phyloP scores from a whole-genome alignment of 2,329 filamentous ascomycete species.

The Venturia pyrina region DNA sequence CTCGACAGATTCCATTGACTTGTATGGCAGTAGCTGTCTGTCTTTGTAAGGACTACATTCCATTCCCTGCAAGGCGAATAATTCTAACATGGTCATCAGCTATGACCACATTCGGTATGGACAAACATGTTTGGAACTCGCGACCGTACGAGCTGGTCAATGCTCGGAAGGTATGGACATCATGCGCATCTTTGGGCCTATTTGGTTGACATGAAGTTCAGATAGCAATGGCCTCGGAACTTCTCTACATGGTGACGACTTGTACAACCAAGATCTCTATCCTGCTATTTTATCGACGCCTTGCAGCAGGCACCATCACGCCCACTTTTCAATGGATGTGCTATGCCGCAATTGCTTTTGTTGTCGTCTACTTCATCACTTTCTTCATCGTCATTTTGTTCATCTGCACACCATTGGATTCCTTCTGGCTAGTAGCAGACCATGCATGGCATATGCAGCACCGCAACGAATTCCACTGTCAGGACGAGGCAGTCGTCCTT shows the following conservation, averaged over 20 bases:
- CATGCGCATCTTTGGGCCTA: conserved; percentile 18
- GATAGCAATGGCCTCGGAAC: conserved; percentile 14
- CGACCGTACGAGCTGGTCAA: neutral
- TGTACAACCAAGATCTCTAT: conserved; percentile 17
- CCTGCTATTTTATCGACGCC: conserved; percentile 16
- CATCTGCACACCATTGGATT: conserved; percentile 16
- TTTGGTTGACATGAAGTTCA: conserved; percentile 11
- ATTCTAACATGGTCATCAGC: conserved; percentile 10
- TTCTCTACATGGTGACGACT: conserved; percentile 15
- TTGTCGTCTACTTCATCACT: conserved; percentile 15
- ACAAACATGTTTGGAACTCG: conserved; percentile 5
- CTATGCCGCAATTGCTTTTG: conserved; percentile 8
- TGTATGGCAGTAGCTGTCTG: conserved; percentile 13
- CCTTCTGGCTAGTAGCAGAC: conserved; percentile 17
- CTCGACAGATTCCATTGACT: conserved; percentile 14
- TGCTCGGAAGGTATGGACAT: conserved; percentile 11
- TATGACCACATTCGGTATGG: conserved; percentile 7
- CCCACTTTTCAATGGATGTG: conserved; percentile 1
- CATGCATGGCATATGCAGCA: conserved; percentile 13
- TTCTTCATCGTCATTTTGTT: conserved; percentile 15
- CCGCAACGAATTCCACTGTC: conserved; percentile 14
- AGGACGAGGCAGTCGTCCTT: conserved; percentile 14
- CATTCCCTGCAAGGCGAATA: conserved; percentile 9
- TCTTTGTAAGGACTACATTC: conserved; percentile 14
- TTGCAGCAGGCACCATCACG: conserved; percentile 11